phyloP scores from a whole-genome alignment of 352 stramenopile species.

The Globisporangium echinulatum region DNA sequence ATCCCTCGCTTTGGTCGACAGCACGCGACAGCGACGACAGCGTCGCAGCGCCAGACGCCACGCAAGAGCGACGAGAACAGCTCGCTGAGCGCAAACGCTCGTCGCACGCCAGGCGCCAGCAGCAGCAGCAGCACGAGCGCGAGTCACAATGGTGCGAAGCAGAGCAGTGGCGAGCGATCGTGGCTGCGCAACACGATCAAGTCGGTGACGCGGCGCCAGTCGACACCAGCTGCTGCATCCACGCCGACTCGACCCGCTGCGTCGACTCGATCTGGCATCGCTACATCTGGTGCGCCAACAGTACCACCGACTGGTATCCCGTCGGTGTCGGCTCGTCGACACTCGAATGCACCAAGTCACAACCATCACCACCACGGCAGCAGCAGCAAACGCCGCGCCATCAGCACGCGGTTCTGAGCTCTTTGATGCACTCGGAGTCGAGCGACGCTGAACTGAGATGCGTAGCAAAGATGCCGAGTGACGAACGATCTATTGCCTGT shows the following conservation, averaged over 20 bases:
- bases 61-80: conserved; percentile 7
- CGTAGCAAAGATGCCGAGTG: no score
- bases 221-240: neutral
- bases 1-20: conserved; percentile 9
- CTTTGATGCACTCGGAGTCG: neutral
- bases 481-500: no score
- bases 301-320: conserved; percentile 1
- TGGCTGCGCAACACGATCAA: conserved; percentile 9
- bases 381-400: conserved; percentile 7
- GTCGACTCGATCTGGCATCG: neutral
- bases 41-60: neutral
- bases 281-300: neutral
- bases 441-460: neutral
- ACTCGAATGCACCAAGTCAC: neutral
- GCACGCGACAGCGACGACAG: no score
- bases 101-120: neutral
- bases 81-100: conserved; percentile 1
- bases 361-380: neutral
- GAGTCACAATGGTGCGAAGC: no score
- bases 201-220: conserved; percentile 4
- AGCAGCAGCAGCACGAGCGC: neutral
- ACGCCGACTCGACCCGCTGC: neutral
- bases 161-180: neutral
- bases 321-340: conserved; percentile 3
- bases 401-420: conserved; percentile 8